Conservation (phyloP, 2,329 filamentous ascomycete species). For the Penicillium sp. region DNA sequence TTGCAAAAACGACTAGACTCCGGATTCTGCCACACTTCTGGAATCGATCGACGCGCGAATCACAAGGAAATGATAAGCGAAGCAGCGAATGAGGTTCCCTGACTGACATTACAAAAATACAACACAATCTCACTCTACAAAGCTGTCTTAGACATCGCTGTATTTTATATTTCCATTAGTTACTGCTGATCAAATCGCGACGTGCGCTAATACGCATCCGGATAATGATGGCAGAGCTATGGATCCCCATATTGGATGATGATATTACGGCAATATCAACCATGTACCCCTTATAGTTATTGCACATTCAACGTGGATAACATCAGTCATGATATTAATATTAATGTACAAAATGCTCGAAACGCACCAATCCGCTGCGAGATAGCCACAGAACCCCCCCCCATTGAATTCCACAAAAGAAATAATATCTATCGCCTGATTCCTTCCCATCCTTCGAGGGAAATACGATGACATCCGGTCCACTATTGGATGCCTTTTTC, state of each 20-base stretch:
- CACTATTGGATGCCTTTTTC: conserved; percentile 1
- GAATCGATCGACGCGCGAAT: conserved; percentile 10
- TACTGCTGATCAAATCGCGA: not conserved
- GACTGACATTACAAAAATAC: not conserved
- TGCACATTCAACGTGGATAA: not conserved
- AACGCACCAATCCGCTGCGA: not conserved
- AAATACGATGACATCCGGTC: not conserved
- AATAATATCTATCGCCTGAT: not conserved
- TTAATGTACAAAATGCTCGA: not conserved
- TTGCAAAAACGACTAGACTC: not conserved
- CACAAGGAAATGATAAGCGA: conserved; percentile 14
- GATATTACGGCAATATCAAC: not conserved
- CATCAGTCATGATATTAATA: not conserved
- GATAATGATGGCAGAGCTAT: not conserved
- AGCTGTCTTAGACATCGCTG: not conserved
- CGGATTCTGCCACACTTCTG: conserved; percentile 3
- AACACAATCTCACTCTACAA: not conserved
- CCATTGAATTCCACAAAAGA: not conserved
- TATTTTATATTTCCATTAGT: not conserved
- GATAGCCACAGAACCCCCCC: not conserved
- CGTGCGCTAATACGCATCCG: not conserved
- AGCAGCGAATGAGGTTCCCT: conserved; percentile 8
- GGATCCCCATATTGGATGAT: not conserved
- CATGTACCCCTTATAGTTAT: not conserved
- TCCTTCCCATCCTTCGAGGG: not conserved